Conservation (phyloP, 2,329 filamentous ascomycete species). For the Acephala macrosclerotiorum region DNA sequence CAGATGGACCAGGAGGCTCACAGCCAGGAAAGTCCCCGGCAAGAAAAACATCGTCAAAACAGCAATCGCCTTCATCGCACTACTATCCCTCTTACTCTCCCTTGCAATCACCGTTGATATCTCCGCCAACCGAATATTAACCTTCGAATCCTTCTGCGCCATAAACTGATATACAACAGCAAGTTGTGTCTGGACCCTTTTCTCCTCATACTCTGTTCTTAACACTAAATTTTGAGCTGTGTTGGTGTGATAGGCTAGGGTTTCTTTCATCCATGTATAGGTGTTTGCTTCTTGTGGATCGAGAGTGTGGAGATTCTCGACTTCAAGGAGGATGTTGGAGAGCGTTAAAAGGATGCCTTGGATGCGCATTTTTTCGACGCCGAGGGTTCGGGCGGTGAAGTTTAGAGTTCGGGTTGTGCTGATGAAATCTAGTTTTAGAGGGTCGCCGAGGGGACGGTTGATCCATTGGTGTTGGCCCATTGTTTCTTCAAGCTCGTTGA, state of each 20-base stretch:
- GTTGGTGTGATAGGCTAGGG: constrained; percentile 18
- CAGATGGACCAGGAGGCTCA: constrained; percentile 16
- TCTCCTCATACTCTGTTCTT: constrained; percentile 22
- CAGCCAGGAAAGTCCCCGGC: constrained; percentile 32
- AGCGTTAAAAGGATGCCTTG: neutral
- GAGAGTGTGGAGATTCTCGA: neutral
- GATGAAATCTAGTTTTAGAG: constrained; percentile 22
- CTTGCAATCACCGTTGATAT: constrained; percentile 17
- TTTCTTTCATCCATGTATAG: constrained; percentile 9
- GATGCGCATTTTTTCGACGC: constrained; percentile 9
- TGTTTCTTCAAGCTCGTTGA: constrained; percentile 21
- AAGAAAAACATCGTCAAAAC: constrained; percentile 44
- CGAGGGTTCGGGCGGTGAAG: neutral
- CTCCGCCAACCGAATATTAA: constrained; percentile 21
- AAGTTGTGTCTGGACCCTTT: constrained; percentile 24
- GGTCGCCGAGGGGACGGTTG: constrained; percentile 17
- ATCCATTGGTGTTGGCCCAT: constrained; percentile 23
- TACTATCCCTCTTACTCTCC: constrained; percentile 21
- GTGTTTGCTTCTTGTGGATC: neutral
- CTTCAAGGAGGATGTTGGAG: neutral
- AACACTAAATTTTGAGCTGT: constrained; percentile 17
- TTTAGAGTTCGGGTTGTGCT: constrained; percentile 16
- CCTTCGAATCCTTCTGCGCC: constrained; percentile 21
- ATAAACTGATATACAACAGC: constrained; percentile 26
- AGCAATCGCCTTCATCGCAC: constrained; percentile 66